Conservation (phyloP, 148 eudicot genomes). For the Camellia lanceoleosa region DNA sequence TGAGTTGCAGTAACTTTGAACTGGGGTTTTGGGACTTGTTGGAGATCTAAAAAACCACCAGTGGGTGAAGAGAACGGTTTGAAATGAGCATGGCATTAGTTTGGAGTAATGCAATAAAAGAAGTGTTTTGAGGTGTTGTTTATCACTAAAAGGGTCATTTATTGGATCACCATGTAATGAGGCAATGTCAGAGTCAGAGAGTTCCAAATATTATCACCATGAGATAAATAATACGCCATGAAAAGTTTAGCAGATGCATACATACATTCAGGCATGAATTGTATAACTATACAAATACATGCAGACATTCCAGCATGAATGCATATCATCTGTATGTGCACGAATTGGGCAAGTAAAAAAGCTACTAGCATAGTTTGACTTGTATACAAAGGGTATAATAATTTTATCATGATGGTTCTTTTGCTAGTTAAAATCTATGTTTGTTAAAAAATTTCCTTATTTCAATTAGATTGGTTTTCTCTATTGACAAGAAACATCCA, state of each 20-base stretch:
- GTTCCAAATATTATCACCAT: not conserved
- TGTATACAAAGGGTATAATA: no score
- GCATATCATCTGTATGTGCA: not conserved
- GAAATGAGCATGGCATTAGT: not conserved
- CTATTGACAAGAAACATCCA: constrained; percentile 9
- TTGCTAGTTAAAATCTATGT: not conserved
- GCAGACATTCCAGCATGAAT: not conserved
- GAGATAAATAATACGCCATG: not conserved
- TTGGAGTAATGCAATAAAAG: not conserved
- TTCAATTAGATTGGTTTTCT: not conserved
- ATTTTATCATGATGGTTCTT: not conserved
- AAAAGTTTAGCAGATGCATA: not conserved
- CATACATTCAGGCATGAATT: not conserved
- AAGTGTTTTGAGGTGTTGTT: not conserved
- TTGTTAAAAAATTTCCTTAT: not conserved
- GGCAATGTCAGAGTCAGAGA: not conserved
- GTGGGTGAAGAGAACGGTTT: not conserved
- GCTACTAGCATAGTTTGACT: not conserved
- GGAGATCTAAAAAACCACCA: not conserved
- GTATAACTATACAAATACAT: not conserved
- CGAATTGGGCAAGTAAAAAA: not conserved
- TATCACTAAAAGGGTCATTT: not conserved
- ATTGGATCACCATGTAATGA: no score
- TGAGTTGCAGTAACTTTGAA: not conserved
- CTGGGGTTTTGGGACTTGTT: not conserved